Conservation (phyloP, 2,329 filamentous ascomycete species). For the Phaeosphaeria sp. region DNA sequence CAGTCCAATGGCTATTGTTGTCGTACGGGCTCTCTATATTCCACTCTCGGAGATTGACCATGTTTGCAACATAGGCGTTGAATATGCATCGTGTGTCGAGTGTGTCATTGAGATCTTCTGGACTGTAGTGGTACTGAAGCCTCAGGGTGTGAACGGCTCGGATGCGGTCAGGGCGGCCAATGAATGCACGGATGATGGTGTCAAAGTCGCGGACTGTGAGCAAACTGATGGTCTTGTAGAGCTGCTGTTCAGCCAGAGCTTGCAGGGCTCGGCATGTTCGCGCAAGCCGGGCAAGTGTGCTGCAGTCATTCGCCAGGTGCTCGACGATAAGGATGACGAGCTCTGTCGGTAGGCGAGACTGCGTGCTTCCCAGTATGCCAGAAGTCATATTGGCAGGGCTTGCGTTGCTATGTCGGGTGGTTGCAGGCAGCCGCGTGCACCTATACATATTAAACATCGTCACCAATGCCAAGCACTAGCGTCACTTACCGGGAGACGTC, state of each 20-base stretch:
- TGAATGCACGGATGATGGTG: slow-evolving; percentile 35
- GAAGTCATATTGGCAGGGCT: slow-evolving; percentile 19
- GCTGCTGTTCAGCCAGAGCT: slow-evolving; percentile 37
- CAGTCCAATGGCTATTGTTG: slow-evolving; percentile 35
- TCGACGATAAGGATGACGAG: slow-evolving; percentile 37
- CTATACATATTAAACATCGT: not conserved
- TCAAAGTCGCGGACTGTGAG: slow-evolving; percentile 32
- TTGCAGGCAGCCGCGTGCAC: not conserved
- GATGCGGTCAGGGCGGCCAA: slow-evolving; percentile 29
- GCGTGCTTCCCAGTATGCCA: slow-evolving; percentile 17
- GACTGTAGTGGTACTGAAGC: slow-evolving; percentile 38
- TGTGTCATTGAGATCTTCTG: slow-evolving; percentile 23
- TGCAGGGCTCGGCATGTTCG: slow-evolving; percentile 39
- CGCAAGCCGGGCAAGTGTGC: slow-evolving; percentile 34
- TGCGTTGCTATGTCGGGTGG: not conserved
- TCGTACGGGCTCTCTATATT: slow-evolving; percentile 46
- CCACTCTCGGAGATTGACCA: slow-evolving; percentile 40
- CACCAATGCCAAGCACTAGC: not conserved
- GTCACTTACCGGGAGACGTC: not conserved
- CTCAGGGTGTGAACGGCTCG: slow-evolving; percentile 39
- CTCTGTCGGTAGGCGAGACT: slow-evolving; percentile 32
- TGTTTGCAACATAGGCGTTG: slow-evolving; percentile 36
- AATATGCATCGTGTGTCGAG: slow-evolving; percentile 30
- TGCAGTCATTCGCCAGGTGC: slow-evolving; percentile 30
- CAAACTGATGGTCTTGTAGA: slow-evolving; percentile 42